Conservation (phyloP, 2,329 filamentous ascomycete species). For the Alternaria incomplexa region DNA sequence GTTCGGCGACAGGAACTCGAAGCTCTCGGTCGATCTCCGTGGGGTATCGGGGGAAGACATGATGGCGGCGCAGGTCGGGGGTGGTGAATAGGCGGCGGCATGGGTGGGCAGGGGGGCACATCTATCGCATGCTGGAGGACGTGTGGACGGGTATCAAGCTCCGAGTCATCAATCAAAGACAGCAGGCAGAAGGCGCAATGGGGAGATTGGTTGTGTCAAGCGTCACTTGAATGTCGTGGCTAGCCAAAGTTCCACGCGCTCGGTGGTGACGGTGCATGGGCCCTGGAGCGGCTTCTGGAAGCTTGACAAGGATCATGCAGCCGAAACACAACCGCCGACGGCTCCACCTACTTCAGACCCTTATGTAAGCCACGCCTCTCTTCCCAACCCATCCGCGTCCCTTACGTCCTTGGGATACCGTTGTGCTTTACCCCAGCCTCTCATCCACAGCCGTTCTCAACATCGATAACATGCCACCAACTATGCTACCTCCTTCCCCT, state of each 20-base stretch:
- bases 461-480: not conserved
- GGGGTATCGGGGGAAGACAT: conserved; percentile 51
- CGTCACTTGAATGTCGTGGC: not conserved
- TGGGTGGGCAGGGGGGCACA: conserved; percentile 27
- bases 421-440: not conserved
- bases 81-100: conserved; percentile 42
- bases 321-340: conserved; percentile 8
- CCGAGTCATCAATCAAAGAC: not conserved
- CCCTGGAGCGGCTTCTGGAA: conserved; percentile 9
- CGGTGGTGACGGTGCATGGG: conserved; percentile 14
- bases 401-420: not conserved
- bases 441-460: not conserved
- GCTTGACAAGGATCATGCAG: conserved; percentile 8
- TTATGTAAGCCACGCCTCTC: conserved; percentile 3
- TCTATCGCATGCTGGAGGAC: conserved; percentile 18
- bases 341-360: conserved; percentile 5
- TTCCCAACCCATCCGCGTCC: not conserved
- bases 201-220: not conserved
- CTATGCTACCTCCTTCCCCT: not conserved
- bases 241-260: conserved; percentile 11
- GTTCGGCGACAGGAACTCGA: conserved; percentile 54
- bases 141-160: not conserved
- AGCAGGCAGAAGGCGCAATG: not conserved
- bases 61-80: conserved; percentile 37
- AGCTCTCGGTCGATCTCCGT: conserved; percentile 57